Evolutionary conservation across 2,329 filamentous ascomycete species (phyloP).

Genomic region (Colletotrichum spinosum): DNA sequence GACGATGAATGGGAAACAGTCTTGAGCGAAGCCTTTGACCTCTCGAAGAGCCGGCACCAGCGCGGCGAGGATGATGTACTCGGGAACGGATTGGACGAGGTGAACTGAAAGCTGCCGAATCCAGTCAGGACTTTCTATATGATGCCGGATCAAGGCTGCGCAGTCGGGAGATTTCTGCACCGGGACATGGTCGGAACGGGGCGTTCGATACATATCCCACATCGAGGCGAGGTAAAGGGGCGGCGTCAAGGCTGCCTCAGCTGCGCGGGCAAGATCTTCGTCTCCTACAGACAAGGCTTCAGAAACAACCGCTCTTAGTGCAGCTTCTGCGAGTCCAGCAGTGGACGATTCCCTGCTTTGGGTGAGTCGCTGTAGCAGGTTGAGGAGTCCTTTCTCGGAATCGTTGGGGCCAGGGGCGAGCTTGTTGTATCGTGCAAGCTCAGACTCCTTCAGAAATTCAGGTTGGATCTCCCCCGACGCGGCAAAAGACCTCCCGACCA

Average conservation of each 20-base stretch:
- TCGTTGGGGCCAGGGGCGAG: slow-evolving; percentile 59
- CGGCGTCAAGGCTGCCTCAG: slow-evolving; percentile 63
- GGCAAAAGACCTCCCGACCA: slow-evolving; percentile 86
- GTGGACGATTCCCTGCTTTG: slow-evolving; percentile 66
- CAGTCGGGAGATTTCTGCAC: slow-evolving; percentile 40
- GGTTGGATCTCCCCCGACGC: slow-evolving; percentile 76
- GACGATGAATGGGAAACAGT: slow-evolving; percentile 84
- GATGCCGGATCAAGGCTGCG: slow-evolving; percentile 49
- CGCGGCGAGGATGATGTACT: slow-evolving; percentile 76
- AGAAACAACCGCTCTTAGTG: slow-evolving; percentile 67
- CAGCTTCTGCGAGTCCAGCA: slow-evolving; percentile 71
- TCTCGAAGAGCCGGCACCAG: slow-evolving; percentile 74
- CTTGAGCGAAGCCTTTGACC: slow-evolving; percentile 77
- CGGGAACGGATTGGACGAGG: slow-evolving; percentile 68
- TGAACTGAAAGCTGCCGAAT: slow-evolving; percentile 70
- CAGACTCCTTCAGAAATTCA: slow-evolving; percentile 71
- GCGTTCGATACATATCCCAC: slow-evolving; percentile 67
- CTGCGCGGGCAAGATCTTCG: slow-evolving; percentile 60
- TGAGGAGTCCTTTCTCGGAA: slow-evolving; percentile 74
- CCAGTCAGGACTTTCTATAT: slow-evolving; percentile 67
- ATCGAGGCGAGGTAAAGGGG: slow-evolving; percentile 65
- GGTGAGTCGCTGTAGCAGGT: slow-evolving; percentile 71
- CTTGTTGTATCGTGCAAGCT: slow-evolving; percentile 61
- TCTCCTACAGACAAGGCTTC: slow-evolving; percentile 61
- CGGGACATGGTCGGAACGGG: slow-evolving; percentile 60